These are phyloP conservation scores for Zangia roseola DNA, from an alignment of 768 basidiomycete genomes.

Conservation along the genomic window DNA sequence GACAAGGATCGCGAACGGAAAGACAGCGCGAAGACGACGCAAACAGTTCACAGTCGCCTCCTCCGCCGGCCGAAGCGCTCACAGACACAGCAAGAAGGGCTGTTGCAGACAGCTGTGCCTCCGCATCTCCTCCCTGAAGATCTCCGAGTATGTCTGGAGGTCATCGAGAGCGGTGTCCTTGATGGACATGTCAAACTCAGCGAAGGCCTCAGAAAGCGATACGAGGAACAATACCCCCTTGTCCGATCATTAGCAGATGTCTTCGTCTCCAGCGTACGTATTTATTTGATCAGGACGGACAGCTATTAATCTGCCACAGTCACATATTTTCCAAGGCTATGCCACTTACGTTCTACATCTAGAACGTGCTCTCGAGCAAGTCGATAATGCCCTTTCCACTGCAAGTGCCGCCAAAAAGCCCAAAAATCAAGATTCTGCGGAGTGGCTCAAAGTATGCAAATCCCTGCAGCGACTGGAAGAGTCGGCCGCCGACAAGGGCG, in stretches of 20 bases:
- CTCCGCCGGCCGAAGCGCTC: conserved; percentile 71
- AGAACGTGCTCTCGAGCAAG: conserved; percentile 85
- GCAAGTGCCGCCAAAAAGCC: conserved; percentile 68
- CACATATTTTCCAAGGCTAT: conserved; percentile 92
- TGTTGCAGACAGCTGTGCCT: conserved; percentile 53
- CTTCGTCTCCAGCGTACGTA: conserved; percentile 87
- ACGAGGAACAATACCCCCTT: conserved; percentile 94
- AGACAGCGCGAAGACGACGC: conserved; percentile 38
- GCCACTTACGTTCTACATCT: conserved; percentile 92
- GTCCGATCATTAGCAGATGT: conserved; percentile 93
- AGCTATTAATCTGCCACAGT: conserved; percentile 46
- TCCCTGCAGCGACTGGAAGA: conserved; percentile 77
- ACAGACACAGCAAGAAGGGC: conserved; percentile 46
- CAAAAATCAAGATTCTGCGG: conserved; percentile 76
- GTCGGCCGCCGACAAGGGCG: conserved; percentile 78
- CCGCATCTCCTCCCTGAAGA: conserved; percentile 87
- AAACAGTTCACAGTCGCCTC: conserved; percentile 41
- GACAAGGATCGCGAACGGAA: conserved; percentile 50
- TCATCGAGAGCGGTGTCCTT: conserved; percentile 82
- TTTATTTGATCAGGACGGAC: conserved; percentile 7
- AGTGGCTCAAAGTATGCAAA: conserved; percentile 77
- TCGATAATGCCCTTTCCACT: conserved; percentile 71
- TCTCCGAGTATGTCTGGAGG: conserved; percentile 79
- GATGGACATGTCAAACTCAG: conserved; percentile 87
- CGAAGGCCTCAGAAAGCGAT: conserved; percentile 82